Percentiles rank a stretch among this genome's conserved stretches.
Conservation (phyloP, 83 land plant genomes). For the Isoetes engelmannii region DNA sequence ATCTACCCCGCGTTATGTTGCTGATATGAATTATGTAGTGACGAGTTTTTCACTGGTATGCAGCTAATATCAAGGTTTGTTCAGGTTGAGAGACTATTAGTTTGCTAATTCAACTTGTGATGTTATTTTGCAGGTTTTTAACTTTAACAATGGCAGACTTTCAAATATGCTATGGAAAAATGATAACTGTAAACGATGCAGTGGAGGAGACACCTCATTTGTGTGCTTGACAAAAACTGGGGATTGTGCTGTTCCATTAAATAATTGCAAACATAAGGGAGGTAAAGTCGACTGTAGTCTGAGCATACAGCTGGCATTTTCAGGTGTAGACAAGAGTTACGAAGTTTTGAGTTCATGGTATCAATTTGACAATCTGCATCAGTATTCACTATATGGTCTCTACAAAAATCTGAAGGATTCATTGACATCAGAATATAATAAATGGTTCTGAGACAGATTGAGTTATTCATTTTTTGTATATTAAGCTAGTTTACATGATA, state of each 20-base stretch:
- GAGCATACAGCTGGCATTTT: slow-evolving; percentile 70
- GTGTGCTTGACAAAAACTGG: slow-evolving; percentile 49
- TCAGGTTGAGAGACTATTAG: not conserved
- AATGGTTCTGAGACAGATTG: slow-evolving; percentile 23
- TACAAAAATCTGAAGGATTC: slow-evolving; percentile 60
- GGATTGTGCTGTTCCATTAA: slow-evolving; percentile 55
- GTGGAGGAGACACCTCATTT: slow-evolving; percentile 40
- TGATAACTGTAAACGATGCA: slow-evolving; percentile 68
- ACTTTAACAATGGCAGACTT: slow-evolving; percentile 70
- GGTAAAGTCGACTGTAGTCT: slow-evolving; percentile 69
- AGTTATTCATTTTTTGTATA: too few relatives aligned
- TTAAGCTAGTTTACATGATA: too few relatives aligned
- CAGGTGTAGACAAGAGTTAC: slow-evolving; percentile 79
- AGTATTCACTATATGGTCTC: slow-evolving; percentile 66
- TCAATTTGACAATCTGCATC: slow-evolving; percentile 63
- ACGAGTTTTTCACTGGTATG: slow-evolving; percentile 78
- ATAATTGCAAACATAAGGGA: slow-evolving; percentile 46
- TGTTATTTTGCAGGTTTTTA: slow-evolving; percentile 47
- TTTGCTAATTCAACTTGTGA: not conserved
- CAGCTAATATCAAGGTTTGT: not conserved
- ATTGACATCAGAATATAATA: slow-evolving; percentile 55
- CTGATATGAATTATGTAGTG: slow-evolving; percentile 40
- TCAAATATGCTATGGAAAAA: slow-evolving; percentile 77
- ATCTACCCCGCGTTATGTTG: slow-evolving; percentile 55
- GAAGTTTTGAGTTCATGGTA: slow-evolving; percentile 81